Base-by-base conservation (phyloP, 2,329 filamentous ascomycete species). In the Cryphonectria naterciae region DNA sequence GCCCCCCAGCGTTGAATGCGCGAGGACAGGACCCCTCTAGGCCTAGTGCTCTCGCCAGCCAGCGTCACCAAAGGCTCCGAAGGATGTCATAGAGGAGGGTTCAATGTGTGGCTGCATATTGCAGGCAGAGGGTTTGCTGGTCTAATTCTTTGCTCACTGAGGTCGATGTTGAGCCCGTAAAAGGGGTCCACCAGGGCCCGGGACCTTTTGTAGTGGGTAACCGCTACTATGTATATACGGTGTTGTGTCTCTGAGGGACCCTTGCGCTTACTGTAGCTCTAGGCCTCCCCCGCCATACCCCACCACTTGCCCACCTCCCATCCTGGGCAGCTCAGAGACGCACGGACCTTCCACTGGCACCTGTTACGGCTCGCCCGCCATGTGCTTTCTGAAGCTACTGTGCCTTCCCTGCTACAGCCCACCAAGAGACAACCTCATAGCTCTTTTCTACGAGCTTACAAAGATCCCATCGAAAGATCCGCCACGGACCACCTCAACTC, bases 281-380 rank as follows among this genome's bases (percentile, higher is more conserved):
- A 25, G 25, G n/a, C n/a, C 8, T 43, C 41, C 39, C 61, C 61
- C 61, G 19, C 61, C 37, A 17, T 32, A 64, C 61, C 61, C 61
- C 61, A 63, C 60, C 22, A 46, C 49, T 52, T 52, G 22, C 49
- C 22, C n/a, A 5, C 25, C 39, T 64, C 25, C 25, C 61, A 39
- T 64, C 61, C 37, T 25, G 61, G 61, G 37, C 35, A 63, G 37
- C 22, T 43, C 25, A 28, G 6, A 63, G 61, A 15, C 13, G 61
- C 61, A 43, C 61, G n/a, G n/a, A 64, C 13, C 37, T 8, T 7
- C 4, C 4, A 0, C 10, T 65, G 63, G n/a, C 63, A n/a, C 41
- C 17, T 49, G 62, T 8, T 13, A 46, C n/a, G 11, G 22, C 32
- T 8, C 1, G 6, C 54, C 54, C 28, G 35, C 17, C 22, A 35